Base-by-base conservation (phyloP, 2,329 filamentous ascomycete species). In the Akanthomyces uredinophilus region DNA sequence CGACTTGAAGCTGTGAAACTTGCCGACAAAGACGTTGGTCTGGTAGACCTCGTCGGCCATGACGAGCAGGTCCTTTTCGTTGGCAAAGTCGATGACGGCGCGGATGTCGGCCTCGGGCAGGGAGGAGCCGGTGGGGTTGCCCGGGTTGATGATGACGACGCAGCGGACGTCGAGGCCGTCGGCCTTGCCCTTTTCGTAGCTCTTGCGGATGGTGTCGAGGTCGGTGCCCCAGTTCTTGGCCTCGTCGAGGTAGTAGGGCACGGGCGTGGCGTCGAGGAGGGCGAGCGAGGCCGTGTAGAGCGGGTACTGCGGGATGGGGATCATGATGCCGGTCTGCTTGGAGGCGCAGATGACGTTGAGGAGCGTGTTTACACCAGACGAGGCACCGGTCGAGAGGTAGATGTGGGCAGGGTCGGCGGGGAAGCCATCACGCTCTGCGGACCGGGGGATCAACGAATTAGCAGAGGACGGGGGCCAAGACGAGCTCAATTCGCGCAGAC, bases 1-100 rank as follows among this genome's bases (percentile, higher is more conserved):
- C 70, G 90, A 87, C 81, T 98, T 98, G 88, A 99, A 98, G 71
- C 91, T 96, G 78, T 91, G 87, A 81, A 99, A 99, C 74, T 94
- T 83, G 75, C 95, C 95, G 65, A 90, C 81, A 78, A 99, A 99
- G 69, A 99, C 90, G 77, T 99, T 99, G 72, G 95, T 98, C 79
- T 99, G 95, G 85, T 99, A 99, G 43, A 99, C 95, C 77, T 99
- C 95, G 72, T 99, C 95, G 58, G 95, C 95, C 70, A 99, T 85
- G 67, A 98, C 82, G 61, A 98, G 92, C 29, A 99, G 83, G 69
- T 88, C 86, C 81, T 97, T 87, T 74, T 93, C 83, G 32, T 87
- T 88, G 44, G 95, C 94, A 66, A 97, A 89, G 66, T 95, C 86
- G 68, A 98, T 83, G n/a, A 98, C 91, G 57, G 84, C 83, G 70